phyloP scores from a whole-genome alignment of 2,329 filamentous ascomycete genomes.

The Diaporthe nobilis region DNA sequence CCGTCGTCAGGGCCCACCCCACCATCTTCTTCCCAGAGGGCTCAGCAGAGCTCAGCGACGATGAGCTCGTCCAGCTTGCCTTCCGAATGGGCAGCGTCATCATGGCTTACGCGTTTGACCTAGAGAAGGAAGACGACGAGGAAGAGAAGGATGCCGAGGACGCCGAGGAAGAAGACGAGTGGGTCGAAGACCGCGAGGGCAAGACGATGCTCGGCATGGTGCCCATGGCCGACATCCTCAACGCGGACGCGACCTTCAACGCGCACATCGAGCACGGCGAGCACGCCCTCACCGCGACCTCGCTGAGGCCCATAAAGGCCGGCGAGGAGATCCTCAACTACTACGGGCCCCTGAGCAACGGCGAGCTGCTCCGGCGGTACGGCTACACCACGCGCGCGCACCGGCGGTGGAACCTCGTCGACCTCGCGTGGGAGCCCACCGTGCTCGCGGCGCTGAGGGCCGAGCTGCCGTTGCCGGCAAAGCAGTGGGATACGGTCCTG shows the following conservation, averaged over 20 bases:
- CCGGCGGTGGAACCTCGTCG: constrained; percentile 84
- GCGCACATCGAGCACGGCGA: constrained; percentile 69
- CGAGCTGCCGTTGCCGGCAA: constrained; percentile 54
- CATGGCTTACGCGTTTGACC: constrained; percentile 94
- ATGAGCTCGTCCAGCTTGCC: constrained; percentile 66
- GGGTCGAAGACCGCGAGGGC: constrained; percentile 74
- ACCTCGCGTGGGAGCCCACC: constrained; percentile 73
- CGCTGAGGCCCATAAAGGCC: constrained; percentile 75
- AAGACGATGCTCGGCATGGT: constrained; percentile 84
- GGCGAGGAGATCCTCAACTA: constrained; percentile 90
- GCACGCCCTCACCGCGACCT: constrained; percentile 76
- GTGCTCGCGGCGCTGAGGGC: constrained; percentile 63
- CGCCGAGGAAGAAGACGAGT: constrained; percentile 72
- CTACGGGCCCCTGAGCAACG: constrained; percentile 86
- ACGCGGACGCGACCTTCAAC: constrained; percentile 91
- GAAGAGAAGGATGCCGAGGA: constrained; percentile 70
- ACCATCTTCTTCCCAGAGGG: constrained; percentile 60
- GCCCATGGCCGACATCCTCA: constrained; percentile 90
- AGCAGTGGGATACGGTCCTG: constrained; percentile 42
- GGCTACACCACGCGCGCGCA: constrained; percentile 89
- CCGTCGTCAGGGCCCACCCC: constrained; percentile 62
- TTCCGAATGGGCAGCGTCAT: constrained; percentile 90
- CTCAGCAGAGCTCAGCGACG: constrained; percentile 55
- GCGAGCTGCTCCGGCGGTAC: constrained; percentile 86
- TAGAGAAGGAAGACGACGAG: constrained; percentile 65